phyloP scores from a whole-genome alignment of 2,329 filamentous ascomycete species.

The Aspergillus clavatus region DNA sequence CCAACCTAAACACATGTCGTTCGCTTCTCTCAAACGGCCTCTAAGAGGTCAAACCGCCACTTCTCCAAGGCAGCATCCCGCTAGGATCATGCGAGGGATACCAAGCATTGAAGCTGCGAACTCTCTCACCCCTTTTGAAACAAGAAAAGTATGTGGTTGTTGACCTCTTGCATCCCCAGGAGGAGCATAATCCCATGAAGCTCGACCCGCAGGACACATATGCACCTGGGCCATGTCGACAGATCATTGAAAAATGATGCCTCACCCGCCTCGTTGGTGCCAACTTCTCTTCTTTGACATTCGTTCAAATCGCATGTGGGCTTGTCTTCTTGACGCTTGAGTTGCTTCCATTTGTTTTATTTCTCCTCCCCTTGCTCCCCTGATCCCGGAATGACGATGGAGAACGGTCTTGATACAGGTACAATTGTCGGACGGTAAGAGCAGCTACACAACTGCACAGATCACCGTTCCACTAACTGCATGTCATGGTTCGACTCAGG shows the following conservation, averaged over 20 bases:
- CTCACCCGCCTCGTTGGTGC: constrained; percentile 14
- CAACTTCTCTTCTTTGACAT: constrained; percentile 7
- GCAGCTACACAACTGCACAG: constrained; percentile 1
- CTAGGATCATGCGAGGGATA: constrained; percentile 17
- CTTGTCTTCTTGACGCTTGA: constrained; percentile 4
- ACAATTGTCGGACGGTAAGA: constrained; percentile 11
- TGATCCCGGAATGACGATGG: constrained; percentile 6
- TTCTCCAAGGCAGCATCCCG: constrained; percentile 3
- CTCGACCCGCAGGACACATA: constrained; percentile 16
- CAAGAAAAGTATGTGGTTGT: constrained; percentile 20
- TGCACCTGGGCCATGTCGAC: constrained; percentile 8
- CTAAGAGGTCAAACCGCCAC: no score
- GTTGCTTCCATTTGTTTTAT: neutral
- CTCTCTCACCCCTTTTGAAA: constrained; percentile 18
- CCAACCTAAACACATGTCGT: neutral
- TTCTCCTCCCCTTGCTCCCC: neutral
- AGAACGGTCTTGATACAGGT: constrained; percentile 8
- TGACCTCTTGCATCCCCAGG: constrained; percentile 11
- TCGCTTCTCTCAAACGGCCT: neutral
- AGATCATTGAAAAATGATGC: constrained; percentile 24
- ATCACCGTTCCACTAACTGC: constrained; percentile 2
- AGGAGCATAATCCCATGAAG: constrained; percentile 9
- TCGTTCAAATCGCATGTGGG: constrained; percentile 3
- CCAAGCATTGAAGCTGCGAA: constrained; percentile 5
- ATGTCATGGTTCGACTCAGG: constrained; percentile 6